A percentile compares a stretch with the other conserved stretches of the same genome.
Conservation (phyloP, 371 early-diverging fungal genomes). For the Furculomyces boomerangus region DNA sequence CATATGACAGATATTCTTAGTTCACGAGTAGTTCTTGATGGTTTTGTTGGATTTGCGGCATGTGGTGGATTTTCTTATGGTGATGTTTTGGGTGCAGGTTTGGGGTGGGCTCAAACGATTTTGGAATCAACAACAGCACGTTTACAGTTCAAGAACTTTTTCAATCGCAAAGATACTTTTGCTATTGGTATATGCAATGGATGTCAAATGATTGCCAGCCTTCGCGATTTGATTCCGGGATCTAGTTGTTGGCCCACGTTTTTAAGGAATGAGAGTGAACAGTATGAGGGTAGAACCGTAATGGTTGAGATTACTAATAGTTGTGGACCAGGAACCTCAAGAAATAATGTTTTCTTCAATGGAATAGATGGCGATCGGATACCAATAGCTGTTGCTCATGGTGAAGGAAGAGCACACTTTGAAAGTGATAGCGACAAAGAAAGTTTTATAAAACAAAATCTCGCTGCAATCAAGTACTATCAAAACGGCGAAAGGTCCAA, state of each 20-base stretch:
- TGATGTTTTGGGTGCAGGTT: slow-evolving; percentile 91
- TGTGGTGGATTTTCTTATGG: slow-evolving; percentile 97
- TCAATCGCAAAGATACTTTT: slow-evolving; percentile 74
- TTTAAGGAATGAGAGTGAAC: slow-evolving; percentile 71
- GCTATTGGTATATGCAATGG: slow-evolving; percentile 94
- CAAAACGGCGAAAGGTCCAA: slow-evolving; percentile 32
- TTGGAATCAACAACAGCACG: slow-evolving; percentile 49
- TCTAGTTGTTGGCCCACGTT: slow-evolving; percentile 77
- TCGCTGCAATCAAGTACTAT: slow-evolving; percentile 47
- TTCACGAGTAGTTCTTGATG: slow-evolving; percentile 42
- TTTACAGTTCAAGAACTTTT: slow-evolving; percentile 60
- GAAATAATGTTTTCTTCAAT: slow-evolving; percentile 39
- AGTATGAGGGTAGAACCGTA: slow-evolving; percentile 83
- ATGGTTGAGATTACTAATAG: slow-evolving; percentile 40
- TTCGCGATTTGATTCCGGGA: slow-evolving; percentile 64
- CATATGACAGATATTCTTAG: slow-evolving; percentile 89
- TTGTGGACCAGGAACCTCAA: neutral
- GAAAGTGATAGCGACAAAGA: slow-evolving; percentile 22
- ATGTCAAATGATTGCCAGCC: slow-evolving; percentile 84
- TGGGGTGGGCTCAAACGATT: slow-evolving; percentile 90
- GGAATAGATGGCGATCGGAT: slow-evolving; percentile 79
- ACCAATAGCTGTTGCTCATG: slow-evolving; percentile 92
- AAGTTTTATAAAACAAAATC: slow-evolving; percentile 25
- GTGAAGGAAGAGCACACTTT: slow-evolving; percentile 86
- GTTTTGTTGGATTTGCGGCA: slow-evolving; percentile 74